Evolutionary conservation across 495 filamentous ascomycete species (phyloP).

Genomic region (Penicillium simplicissimum): DNA sequence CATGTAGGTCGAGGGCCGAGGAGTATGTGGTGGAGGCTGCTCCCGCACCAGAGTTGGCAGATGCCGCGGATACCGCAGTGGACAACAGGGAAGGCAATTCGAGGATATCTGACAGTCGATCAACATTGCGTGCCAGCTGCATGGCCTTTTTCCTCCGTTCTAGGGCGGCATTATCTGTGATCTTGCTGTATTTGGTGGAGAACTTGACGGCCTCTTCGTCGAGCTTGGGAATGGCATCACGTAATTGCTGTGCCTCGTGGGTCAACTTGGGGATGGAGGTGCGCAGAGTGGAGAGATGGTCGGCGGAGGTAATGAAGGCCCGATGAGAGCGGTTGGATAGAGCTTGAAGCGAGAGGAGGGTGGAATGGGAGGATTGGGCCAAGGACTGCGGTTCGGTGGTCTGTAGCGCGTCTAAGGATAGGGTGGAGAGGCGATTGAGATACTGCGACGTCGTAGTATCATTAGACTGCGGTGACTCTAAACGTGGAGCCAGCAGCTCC

Average conservation of each 20-base stretch:
- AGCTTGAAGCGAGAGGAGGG: conserved; percentile 82
- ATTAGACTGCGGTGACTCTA: conserved; percentile 36
- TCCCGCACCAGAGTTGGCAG: conserved; percentile 47
- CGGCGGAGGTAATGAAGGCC: conserved; percentile 76
- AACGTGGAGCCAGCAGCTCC: conserved; percentile 68
- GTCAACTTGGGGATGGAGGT: conserved; percentile 67
- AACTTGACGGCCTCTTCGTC: conserved; percentile 79
- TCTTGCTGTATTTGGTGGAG: conserved; percentile 76
- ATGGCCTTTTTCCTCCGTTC: conserved; percentile 78
- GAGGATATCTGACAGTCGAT: conserved; percentile 85
- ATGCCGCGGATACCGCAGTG: conserved; percentile 65
- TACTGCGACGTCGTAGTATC: conserved; percentile 63
- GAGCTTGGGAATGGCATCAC: conserved; percentile 71
- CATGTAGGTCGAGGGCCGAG: conserved; percentile 85
- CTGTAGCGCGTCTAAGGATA: conserved; percentile 71
- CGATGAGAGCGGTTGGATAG: conserved; percentile 92
- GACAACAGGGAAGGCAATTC: conserved; percentile 87
- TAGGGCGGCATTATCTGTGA: conserved; percentile 71
- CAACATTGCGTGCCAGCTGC: conserved; percentile 84
- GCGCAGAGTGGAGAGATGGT: conserved; percentile 71
- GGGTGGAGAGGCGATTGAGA: conserved; percentile 75
- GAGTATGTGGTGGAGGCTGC: conserved; percentile 75
- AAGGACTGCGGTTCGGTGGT: conserved; percentile 78
- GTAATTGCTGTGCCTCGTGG: conserved; percentile 62
- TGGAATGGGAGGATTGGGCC: conserved; percentile 74